Percentiles rank a stretch among this genome's conserved stretches.
Conservation (phyloP, 495 filamentous ascomycete genomes). For the Daldinia concentrica region DNA sequence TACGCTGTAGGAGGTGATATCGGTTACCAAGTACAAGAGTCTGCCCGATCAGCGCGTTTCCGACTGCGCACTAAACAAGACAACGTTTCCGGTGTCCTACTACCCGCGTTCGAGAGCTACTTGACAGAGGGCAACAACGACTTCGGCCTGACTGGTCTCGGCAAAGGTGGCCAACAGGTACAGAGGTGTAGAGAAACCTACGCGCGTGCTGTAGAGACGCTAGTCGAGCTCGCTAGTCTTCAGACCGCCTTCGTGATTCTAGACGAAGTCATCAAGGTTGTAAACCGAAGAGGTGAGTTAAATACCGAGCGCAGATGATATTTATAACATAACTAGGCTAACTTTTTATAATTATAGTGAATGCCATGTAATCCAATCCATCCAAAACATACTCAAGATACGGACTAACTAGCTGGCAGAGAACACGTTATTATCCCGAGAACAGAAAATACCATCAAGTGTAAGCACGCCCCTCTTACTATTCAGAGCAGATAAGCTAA, state of each 20-base stretch:
- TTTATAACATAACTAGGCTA: conserved; percentile 46
- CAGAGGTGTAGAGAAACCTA: conserved; percentile 96
- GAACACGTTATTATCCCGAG: conserved; percentile 98
- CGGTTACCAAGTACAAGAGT: conserved; percentile 96
- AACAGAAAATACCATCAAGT: conserved; percentile 99
- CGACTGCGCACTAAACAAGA: conserved; percentile 93
- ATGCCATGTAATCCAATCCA: conserved; percentile 79
- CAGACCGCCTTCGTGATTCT: conserved; percentile 97
- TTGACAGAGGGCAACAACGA: conserved; percentile 90
- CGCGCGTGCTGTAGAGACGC: conserved; percentile 93
- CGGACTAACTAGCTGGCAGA: conserved; percentile 49
- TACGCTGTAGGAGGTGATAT: conserved; percentile 98
- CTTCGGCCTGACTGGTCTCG: conserved; percentile 94
- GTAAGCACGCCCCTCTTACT: conserved; percentile 56
- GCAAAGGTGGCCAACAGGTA: conserved; percentile 97
- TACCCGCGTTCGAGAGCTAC: conserved; percentile 92
- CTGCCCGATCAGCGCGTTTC: conserved; percentile 90
- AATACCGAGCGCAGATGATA: not conserved
- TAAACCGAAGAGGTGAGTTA: conserved; percentile 85
- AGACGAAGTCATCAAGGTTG: conserved; percentile 99
- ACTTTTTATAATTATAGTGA: conserved; percentile 65
- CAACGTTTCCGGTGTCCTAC: conserved; percentile 95
- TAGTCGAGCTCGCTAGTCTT: conserved; percentile 95
- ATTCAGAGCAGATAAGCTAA: not conserved
- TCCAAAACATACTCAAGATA: not conserved